Evolutionary conservation across 352 stramenopile species (phyloP), one percentile per base, ranked within the genome.

Genomic region (Phytophthora europaea): DNA sequence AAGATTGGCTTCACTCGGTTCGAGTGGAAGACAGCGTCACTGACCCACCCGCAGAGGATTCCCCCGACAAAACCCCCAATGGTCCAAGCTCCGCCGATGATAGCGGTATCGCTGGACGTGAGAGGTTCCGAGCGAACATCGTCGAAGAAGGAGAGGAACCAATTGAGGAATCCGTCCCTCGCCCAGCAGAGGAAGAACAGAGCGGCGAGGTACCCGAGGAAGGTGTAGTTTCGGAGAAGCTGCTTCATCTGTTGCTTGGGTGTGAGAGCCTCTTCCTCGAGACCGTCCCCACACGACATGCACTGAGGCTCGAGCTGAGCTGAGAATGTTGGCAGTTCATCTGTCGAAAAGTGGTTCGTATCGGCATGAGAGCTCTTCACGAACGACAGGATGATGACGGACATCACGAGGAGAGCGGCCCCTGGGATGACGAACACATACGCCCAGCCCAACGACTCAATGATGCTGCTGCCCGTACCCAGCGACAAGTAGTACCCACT

Each of bases 71-170:
- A 93, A 4, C 84, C 87, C 54, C 87, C 87, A 55, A 94, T 81
- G 0, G 87, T 94, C 87, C 87, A 94, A 0, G 87, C 87, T 33
- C 87, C 87, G 13, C 85, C 87, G 38, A 94, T 88, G 65, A 94
- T 76, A 6, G 67, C 81, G 1, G 83, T 91, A 52, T 92, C 82
- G 18, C 75, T 80, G 0, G 76, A 78, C 1, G 82, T 83, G 20
- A 94, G 70, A 9, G 82, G 68, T 6, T 75, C 51, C 1, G 52
- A 62, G 7, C 87, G 85, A 36, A 92, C 87, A 34, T 85, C 78
- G 55, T 94, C 85, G 50, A 94, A 93, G 70, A 91, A 93, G 1
- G 87, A 90, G 34, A 92, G 74, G 65, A 93, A 93, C 87, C 83
- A 93, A 43, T 94, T 94, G 48, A 93, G 81, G 47, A 91, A 90